Evolutionary conservation across 495 filamentous ascomycete genomes (phyloP).

Genomic region (Penicillium lividum): DNA sequence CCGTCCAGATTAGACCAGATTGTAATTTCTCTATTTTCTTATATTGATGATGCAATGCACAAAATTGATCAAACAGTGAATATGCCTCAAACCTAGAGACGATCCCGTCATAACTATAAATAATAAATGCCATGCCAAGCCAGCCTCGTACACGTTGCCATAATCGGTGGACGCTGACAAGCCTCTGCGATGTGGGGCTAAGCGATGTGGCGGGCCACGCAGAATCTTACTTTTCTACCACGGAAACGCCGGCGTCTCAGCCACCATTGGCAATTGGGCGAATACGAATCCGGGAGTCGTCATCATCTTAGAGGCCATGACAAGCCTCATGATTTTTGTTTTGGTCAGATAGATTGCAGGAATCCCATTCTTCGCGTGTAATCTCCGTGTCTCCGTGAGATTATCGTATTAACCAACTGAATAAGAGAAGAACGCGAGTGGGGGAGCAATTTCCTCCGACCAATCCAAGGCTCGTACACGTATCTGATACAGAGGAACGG

Average conservation of each 20-base stretch:
- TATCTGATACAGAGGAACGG: constrained; percentile 3
- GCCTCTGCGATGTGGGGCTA: constrained; percentile 2
- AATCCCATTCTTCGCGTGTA: not conserved
- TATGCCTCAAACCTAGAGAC: not conserved
- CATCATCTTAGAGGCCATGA: not conserved
- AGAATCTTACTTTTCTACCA: constrained; percentile 2
- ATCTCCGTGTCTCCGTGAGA: not conserved
- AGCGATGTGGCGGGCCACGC: constrained; percentile 3
- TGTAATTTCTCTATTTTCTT: not conserved
- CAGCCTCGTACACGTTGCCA: not conserved
- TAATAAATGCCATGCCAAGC: not conserved
- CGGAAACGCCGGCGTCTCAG: constrained; percentile 5
- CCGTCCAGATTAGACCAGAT: not conserved
- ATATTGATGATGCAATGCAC: not conserved
- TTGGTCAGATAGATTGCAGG: not conserved
- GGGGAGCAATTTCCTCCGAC: not conserved
- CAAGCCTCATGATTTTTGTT: not conserved
- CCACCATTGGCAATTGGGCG: not conserved
- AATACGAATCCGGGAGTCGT: constrained; percentile 3
- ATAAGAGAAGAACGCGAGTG: not conserved
- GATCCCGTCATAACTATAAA: not conserved
- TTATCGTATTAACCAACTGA: not conserved
- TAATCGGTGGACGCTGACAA: not conserved
- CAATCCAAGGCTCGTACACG: not conserved
- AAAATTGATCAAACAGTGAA: not conserved